Percentiles rank a stretch among this genome's conserved stretches.
These are phyloP conservation scores for Aphanomyces cochlioides DNA, from an alignment of 352 stramenopile genomes.

Conservation along the genomic window DNA sequence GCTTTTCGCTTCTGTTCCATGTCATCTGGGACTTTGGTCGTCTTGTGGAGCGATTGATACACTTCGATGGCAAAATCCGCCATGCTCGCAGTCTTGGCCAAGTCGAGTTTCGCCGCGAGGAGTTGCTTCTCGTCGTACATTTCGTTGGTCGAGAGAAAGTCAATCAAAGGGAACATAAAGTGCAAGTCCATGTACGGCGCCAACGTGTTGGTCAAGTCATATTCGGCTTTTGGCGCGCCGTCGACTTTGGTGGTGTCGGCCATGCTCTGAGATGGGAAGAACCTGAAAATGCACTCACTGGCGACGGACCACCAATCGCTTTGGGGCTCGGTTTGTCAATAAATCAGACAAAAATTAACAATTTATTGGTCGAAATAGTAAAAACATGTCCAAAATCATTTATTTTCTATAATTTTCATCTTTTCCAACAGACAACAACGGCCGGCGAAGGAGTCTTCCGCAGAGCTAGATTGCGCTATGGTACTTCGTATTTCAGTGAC, in stretches of 20 bases:
- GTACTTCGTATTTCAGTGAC: too few species aligned
- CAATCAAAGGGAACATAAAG: slow-evolving; percentile 97
- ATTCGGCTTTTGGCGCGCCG: slow-evolving; percentile 46
- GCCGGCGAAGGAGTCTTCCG: too few species aligned
- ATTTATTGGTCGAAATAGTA: too few species aligned
- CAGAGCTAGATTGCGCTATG: too few species aligned
- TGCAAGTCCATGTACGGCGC: slow-evolving; percentile 95
- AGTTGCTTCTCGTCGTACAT: slow-evolving; percentile 90
- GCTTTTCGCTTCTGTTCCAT: slow-evolving; percentile 77
- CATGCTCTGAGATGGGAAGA: neutral
- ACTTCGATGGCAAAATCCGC: slow-evolving; percentile 97
- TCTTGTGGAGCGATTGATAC: slow-evolving; percentile 88
- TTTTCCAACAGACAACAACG: too few species aligned
- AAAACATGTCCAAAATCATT: too few species aligned
- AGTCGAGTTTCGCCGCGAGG: slow-evolving; percentile 85
- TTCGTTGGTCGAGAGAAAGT: slow-evolving; percentile 90
- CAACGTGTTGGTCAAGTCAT: slow-evolving; percentile 93
- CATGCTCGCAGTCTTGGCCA: slow-evolving; percentile 95
- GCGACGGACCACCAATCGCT: too few species aligned
- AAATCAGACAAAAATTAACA: too few species aligned
- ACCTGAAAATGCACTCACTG: too few species aligned
- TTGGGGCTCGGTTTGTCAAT: too few species aligned
- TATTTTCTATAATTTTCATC: too few species aligned
- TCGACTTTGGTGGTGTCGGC: slow-evolving; percentile 3
- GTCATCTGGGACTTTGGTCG: slow-evolving; percentile 64